A percentile compares a stretch with the other conserved stretches of the same genome.
phyloP scores from a whole-genome alignment of 768 basidiomycete genomes.

The Hemileccinum impolitum region DNA sequence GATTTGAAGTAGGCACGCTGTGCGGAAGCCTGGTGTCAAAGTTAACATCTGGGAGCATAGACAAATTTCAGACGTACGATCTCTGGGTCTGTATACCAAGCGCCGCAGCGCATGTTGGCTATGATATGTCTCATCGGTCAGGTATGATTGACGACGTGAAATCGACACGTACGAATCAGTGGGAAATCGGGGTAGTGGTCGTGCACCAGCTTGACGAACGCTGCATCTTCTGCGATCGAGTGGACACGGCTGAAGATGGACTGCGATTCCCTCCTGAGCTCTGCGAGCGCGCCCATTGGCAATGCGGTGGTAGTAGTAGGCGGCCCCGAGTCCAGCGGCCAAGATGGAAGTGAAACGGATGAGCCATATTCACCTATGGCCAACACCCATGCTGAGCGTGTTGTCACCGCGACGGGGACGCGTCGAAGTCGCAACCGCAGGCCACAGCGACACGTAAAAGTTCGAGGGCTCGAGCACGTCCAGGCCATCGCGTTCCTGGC shows the following conservation, averaged over 20 bases:
- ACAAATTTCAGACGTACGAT: slow-evolving; percentile 40
- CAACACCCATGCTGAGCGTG: no score
- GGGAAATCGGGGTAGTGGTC: slow-evolving; percentile 48
- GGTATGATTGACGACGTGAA: background rate
- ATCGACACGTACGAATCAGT: slow-evolving; percentile 46
- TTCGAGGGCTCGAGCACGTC: no score
- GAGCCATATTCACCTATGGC: no score
- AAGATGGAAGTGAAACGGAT: no score
- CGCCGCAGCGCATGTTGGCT: slow-evolving; percentile 93
- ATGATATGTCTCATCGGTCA: background rate
- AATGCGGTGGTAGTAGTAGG: no score
- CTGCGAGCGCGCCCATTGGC: slow-evolving; percentile 34
- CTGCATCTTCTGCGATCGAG: slow-evolving; percentile 75
- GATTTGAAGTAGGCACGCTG: slow-evolving; percentile 82
- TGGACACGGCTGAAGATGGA: slow-evolving; percentile 87
- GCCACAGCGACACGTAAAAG: no score
- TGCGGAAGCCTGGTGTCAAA: slow-evolving; percentile 10
- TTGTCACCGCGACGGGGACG: no score
- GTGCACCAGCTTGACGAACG: slow-evolving; percentile 60
- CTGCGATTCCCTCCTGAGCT: slow-evolving; percentile 63
- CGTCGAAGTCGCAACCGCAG: no score
- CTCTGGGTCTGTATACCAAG: slow-evolving; percentile 83
- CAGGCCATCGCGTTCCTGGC: no score
- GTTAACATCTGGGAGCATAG: background rate
- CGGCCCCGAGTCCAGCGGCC: no score